phyloP scores from a whole-genome alignment of 257 asterid genomes.

The Penstemon eatonii region DNA sequence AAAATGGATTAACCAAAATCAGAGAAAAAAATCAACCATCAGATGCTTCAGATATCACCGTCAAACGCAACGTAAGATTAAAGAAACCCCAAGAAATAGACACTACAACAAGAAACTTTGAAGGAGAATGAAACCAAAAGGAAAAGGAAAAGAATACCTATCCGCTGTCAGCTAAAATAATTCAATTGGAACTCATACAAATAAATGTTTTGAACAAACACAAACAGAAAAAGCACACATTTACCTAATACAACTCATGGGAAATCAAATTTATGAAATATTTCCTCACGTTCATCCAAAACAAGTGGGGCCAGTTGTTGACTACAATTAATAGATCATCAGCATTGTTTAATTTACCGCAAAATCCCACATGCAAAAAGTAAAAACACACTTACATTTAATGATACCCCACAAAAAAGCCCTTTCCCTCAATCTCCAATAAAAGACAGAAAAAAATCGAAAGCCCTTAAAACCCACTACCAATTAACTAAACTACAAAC shows the following conservation, averaged over 20 bases:
- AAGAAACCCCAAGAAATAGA: neutral
- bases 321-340: conserved; percentile 11
- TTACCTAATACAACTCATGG: neutral
- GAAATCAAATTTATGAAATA: neutral
- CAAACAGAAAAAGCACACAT: conserved; percentile 1
- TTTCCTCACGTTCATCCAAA: conserved; percentile 3
- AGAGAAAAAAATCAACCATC: neutral
- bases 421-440: too few relatives aligned
- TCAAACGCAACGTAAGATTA: neutral
- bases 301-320: conserved; percentile 12
- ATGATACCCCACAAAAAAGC: neutral
- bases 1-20: neutral
- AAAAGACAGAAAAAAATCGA: too few relatives aligned
- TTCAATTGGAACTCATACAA: neutral
- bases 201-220: neutral
- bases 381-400: conserved; percentile 17
- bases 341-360: neutral
- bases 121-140: neutral
- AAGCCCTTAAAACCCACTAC: too few relatives aligned
- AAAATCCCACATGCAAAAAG: conserved; percentile 25
- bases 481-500: too few relatives aligned
- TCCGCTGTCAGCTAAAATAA: neutral
- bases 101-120: neutral
- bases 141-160: conserved; percentile 1
- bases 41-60: neutral